phyloP scores from a whole-genome alignment of 371 early-diverging fungal species.

The Umbelopsis sp. region DNA sequence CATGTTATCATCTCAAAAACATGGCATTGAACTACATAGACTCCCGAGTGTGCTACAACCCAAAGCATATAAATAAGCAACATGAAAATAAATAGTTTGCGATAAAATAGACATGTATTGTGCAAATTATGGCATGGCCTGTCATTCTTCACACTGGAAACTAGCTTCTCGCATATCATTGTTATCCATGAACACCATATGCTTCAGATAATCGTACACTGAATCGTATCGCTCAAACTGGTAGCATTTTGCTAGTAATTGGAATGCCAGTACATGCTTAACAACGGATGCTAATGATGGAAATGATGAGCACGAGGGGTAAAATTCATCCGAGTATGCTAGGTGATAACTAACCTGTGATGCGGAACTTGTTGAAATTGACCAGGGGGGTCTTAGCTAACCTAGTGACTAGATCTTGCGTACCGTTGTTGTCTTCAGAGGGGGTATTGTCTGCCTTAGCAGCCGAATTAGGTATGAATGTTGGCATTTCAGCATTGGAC shows the following conservation, averaged over 20 bases:
- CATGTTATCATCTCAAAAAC: too few species aligned
- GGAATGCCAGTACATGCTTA: constrained; percentile 65
- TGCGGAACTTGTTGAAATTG: constrained; percentile 69
- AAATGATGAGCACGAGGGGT: neutral
- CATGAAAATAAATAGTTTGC: too few species aligned
- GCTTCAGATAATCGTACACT: constrained; percentile 31
- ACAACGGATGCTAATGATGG: constrained; percentile 54
- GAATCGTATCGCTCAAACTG: constrained; percentile 38
- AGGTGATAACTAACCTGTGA: constrained; percentile 35
- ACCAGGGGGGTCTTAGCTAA: constrained; percentile 46
- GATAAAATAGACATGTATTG: neutral
- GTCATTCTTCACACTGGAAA: constrained; percentile 39
- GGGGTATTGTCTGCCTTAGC: neutral
- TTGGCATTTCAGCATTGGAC: constrained; percentile 65
- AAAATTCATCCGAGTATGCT: too few species aligned
- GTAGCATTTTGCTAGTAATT: constrained; percentile 57
- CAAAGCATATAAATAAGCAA: neutral
- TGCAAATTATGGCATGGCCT: neutral
- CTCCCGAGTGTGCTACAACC: neutral
- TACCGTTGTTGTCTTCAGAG: constrained; percentile 21
- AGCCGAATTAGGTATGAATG: constrained; percentile 37
- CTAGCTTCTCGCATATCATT: constrained; percentile 46
- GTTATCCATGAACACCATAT: constrained; percentile 41
- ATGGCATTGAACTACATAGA: neutral
- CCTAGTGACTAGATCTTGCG: constrained; percentile 31